Evolutionary conservation across 2,329 filamentous ascomycete species (phyloP).

Genomic region (Myriosclerotinia duriaeana): DNA sequence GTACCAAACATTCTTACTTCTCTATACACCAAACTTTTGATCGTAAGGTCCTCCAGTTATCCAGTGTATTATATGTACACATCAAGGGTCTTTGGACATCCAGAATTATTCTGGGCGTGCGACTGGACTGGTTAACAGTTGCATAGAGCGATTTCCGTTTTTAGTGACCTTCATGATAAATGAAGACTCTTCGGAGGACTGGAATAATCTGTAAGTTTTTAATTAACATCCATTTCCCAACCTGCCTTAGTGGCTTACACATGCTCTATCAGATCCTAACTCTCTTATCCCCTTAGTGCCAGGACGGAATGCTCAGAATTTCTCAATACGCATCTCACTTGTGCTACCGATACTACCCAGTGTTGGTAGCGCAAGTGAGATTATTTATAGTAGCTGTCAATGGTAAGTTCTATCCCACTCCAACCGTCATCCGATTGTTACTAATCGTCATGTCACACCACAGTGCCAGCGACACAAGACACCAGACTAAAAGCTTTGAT

Average conservation of each 20-base stretch:
- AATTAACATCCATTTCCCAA: too few relatives aligned
- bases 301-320: slow-evolving; percentile 40
- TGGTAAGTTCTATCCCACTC: slow-evolving; percentile 59
- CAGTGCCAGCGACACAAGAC: neutral
- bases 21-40: neutral
- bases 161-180: too few relatives aligned
- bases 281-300: slow-evolving; percentile 41
- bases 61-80: neutral
- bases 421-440: neutral
- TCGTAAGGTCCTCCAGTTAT: neutral
- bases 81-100: too few relatives aligned
- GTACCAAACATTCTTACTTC: neutral
- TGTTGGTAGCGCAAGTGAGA: slow-evolving; percentile 57
- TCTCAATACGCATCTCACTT: slow-evolving; percentile 69
- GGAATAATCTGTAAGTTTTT: too few relatives aligned
- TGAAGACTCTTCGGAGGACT: too few relatives aligned
- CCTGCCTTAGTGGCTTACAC: neutral
- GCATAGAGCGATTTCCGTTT: too few relatives aligned
- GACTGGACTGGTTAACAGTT: too few relatives aligned
- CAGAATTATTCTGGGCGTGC: too few relatives aligned
- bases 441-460: neutral
- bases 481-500: too few relatives aligned
- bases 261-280: neutral
- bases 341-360: slow-evolving; percentile 96
- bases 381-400: slow-evolving; percentile 99